A percentile compares a stretch with the other conserved stretches of the same genome.
Evolutionary conservation across 441 rosid species (phyloP).

Genomic region (Pelargonium cotyledonis): DNA sequence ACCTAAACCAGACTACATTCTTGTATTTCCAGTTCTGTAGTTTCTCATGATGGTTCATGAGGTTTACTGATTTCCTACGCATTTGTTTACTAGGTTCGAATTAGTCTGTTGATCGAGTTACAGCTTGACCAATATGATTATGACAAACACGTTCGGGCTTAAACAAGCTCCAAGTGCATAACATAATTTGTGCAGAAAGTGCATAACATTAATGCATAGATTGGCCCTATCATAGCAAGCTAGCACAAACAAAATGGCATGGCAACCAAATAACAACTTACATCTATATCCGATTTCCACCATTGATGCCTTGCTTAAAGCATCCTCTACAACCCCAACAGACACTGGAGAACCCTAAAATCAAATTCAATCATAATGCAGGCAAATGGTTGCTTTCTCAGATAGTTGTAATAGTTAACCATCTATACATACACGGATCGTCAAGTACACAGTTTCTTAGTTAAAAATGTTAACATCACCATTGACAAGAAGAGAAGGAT

Average conservation of each 20-base stretch:
- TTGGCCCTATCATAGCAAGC: no score
- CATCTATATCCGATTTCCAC: background rate
- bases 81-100: background rate
- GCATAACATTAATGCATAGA: no score
- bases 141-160: no score
- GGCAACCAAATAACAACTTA: no score
- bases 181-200: no score
- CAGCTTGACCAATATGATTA: no score
- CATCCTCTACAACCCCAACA: background rate
- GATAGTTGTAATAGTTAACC: background rate
- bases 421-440: conserved; percentile 13
- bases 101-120: no score
- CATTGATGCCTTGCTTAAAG: background rate
- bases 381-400: background rate
- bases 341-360: background rate
- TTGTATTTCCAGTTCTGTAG: background rate
- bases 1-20: background rate
- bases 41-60: background rate
- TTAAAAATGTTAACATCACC: background rate
- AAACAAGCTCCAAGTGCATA: no score
- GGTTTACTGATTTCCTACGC: background rate
- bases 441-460: background rate
- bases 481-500: conserved; percentile 1
- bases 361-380: background rate
- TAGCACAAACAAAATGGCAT: no score